Percentiles rank a stretch among this genome's conserved stretches.
Conservation (phyloP, 176 grass and related monocot species). For the Puccinellia tenuiflora region DNA sequence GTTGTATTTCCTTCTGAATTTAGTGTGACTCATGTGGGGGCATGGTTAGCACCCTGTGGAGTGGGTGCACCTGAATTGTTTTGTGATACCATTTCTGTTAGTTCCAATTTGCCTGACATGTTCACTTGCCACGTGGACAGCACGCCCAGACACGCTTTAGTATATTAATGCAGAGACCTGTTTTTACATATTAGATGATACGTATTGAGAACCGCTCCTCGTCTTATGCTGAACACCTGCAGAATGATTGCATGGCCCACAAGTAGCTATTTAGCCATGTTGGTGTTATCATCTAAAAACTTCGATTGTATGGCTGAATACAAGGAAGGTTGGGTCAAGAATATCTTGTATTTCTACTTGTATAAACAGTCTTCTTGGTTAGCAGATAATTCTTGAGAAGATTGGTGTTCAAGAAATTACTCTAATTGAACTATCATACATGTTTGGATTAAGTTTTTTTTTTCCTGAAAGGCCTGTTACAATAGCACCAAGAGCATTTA, state of each 20-base stretch:
- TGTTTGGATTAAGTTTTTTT: background rate
- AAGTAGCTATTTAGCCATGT: background rate
- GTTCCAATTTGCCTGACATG: background rate
- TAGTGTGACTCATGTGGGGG: background rate
- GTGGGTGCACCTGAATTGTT: background rate
- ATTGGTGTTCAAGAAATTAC: background rate
- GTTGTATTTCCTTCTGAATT: background rate
- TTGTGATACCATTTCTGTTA: background rate
- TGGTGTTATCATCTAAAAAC: background rate
- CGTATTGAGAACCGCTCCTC: background rate
- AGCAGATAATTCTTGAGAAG: background rate
- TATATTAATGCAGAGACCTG: background rate
- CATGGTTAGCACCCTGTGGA: background rate
- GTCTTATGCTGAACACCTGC: background rate
- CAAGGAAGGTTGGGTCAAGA: background rate
- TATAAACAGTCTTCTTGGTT: background rate
- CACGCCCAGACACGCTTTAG: background rate
- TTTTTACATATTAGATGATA: background rate
- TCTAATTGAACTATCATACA: background rate
- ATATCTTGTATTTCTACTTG: background rate
- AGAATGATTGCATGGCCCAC: background rate
- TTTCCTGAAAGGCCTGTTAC: background rate
- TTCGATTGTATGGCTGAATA: background rate
- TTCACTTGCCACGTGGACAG: background rate
- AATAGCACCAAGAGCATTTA: background rate